Evolutionary conservation across 2,329 filamentous ascomycete species (phyloP).

Genomic region (Calonectria pseudoreteaudii): DNA sequence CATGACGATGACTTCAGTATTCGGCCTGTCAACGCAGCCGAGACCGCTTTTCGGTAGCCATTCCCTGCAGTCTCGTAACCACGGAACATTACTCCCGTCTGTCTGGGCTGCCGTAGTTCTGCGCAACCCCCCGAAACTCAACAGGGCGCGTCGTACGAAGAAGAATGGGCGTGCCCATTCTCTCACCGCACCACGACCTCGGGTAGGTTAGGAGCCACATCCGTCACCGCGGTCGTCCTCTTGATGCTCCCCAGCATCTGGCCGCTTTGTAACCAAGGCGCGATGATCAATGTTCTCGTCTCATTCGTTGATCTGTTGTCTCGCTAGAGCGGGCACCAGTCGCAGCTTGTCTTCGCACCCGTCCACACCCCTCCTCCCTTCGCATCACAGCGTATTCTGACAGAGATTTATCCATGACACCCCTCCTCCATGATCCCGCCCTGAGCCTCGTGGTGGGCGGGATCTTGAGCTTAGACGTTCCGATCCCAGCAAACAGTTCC

Average conservation of each 20-base stretch:
- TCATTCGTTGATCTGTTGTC: conserved; percentile 41
- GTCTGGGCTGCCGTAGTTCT: not conserved
- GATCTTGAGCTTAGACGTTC: conserved; percentile 11
- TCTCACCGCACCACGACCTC: conserved; percentile 43
- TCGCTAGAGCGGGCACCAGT: conserved; percentile 40
- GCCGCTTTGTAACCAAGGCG: conserved; percentile 32
- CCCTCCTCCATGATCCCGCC: conserved; percentile 30
- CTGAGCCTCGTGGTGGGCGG: conserved; percentile 13
- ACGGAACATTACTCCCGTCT: not conserved
- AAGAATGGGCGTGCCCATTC: conserved; percentile 17
- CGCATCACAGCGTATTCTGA: not conserved
- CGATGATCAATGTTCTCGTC: conserved; percentile 24
- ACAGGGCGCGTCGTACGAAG: conserved; percentile 13
- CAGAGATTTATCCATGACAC: conserved; percentile 23
- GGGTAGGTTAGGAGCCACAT: conserved; percentile 33
- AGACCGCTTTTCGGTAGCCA: conserved; percentile 23
- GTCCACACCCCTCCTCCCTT: conserved; percentile 9
- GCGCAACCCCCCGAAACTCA: conserved; percentile 16
- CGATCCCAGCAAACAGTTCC: conserved; percentile 24
- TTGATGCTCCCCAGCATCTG: conserved; percentile 24
- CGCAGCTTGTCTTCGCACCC: conserved; percentile 17
- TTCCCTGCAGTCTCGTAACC: not conserved
- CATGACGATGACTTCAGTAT: conserved; percentile 6
- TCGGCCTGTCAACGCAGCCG: conserved; percentile 14
- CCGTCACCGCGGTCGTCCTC: conserved; percentile 12